These are phyloP conservation scores for Vickermania ingenoplastis DNA, from an alignment of 208 protist species.

Conservation along the genomic window DNA sequence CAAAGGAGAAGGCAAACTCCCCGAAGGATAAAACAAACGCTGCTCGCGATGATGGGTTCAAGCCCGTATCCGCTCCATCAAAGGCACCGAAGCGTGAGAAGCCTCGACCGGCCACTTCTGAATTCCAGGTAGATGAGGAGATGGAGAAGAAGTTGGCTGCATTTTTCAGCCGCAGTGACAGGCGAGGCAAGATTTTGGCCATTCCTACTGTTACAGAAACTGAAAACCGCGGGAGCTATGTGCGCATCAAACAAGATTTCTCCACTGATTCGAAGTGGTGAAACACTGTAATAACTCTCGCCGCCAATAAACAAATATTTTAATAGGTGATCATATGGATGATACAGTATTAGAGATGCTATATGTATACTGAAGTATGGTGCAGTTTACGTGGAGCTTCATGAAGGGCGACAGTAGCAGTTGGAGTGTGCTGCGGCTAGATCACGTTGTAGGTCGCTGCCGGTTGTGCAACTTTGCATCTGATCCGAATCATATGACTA, in stretches of 20 bases:
- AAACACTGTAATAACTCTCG: no score
- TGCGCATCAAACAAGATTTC: not conserved
- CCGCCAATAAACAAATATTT: no score
- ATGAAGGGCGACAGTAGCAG: no score
- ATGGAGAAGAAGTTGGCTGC: slow-evolving; percentile 20
- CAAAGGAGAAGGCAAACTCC: not conserved
- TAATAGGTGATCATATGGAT: no score
- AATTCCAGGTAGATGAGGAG: slow-evolving; percentile 10
- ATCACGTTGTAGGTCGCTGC: no score
- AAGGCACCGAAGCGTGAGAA: slow-evolving; percentile 3
- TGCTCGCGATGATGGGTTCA: not conserved
- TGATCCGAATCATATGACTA: no score
- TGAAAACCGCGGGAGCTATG: not conserved
- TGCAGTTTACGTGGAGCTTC: no score
- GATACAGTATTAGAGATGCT: no score
- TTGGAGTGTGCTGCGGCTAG: no score
- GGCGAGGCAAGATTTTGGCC: slow-evolving; percentile 9
- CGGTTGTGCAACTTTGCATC: no score
- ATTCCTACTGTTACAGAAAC: not conserved
- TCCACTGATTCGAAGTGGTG: not conserved
- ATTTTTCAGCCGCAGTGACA: slow-evolving; percentile 18
- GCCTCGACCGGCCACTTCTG: not conserved
- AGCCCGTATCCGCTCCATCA: not conserved
- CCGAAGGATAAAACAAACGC: not conserved
- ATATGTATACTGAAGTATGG: no score